Conservation (phyloP, 495 filamentous ascomycete genomes). For the Parathielavia appendiculata region DNA sequence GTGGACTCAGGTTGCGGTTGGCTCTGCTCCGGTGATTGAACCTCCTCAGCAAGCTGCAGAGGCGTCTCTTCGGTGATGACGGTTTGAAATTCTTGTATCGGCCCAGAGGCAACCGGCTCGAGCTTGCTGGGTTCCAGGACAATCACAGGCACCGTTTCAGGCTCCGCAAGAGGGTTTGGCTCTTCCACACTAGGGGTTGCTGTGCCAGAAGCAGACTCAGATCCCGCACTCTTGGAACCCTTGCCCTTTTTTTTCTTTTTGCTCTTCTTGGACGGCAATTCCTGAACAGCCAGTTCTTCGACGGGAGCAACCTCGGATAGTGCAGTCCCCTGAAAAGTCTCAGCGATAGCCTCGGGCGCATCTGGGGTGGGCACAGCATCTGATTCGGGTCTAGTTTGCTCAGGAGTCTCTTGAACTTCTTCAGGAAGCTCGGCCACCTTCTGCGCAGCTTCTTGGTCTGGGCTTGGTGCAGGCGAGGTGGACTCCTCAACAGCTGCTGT, state of each 20-base stretch:
- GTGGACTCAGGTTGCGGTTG: neutral
- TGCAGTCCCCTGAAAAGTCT: constrained; percentile 2
- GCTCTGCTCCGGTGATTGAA: neutral
- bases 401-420: neutral
- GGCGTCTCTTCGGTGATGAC: neutral
- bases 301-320: neutral
- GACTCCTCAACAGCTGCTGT: constrained; percentile 15
- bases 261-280: constrained; percentile 18
- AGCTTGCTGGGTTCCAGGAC: neutral
- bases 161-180: constrained; percentile 1
- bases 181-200: neutral
- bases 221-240: constrained; percentile 24
- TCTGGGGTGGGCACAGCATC: neutral
- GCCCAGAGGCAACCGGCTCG: neutral
- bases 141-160: neutral
- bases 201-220: neutral
- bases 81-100: constrained; percentile 11
- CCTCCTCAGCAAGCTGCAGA: neutral
- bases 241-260: constrained; percentile 29
- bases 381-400: neutral
- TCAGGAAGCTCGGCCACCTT: neutral
- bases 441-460: neutral
- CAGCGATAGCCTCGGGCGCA: constrained; percentile 8
- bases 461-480: neutral
- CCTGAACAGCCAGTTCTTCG: neutral